These are phyloP conservation scores for Uromyces viciae-fabae DNA, from an alignment of 1,284 basidiomycete genomes.

Conservation along the genomic window DNA sequence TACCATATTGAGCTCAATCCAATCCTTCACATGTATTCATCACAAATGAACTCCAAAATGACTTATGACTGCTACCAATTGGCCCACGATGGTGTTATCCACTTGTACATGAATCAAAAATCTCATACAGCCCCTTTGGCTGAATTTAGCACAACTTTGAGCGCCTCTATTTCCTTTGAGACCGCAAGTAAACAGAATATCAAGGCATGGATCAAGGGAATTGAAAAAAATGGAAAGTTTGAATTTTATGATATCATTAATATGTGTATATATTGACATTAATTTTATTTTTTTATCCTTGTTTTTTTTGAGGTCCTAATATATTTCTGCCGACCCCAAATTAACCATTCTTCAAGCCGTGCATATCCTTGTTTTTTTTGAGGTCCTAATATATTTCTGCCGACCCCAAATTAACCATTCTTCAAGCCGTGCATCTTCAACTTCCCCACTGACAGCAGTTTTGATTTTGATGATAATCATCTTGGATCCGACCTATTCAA, in stretches of 20 bases:
- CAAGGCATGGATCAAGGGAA: no score
- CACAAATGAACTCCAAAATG: background rate
- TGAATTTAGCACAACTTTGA: background rate
- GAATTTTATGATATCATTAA: no score
- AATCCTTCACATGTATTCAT: background rate
- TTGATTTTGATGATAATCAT: background rate
- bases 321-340: background rate
- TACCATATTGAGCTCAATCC: background rate
- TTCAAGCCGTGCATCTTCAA: background rate
- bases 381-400: background rate
- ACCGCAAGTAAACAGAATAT: no score
- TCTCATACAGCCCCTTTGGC: background rate
- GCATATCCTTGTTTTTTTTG: background rate
- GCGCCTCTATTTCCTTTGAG: no score
- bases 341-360: background rate
- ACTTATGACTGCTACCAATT: no score
- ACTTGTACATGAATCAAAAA: background rate
- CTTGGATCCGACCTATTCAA: background rate
- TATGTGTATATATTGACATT: no score
- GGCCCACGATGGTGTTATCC: no score
- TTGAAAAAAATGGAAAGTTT: no score
- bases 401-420: background rate
- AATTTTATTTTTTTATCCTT: no score
- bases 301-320: background rate
- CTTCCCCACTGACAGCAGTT: background rate